Evolutionary conservation across 2,329 filamentous ascomycete genomes (phyloP).

Genomic region (Beauveria caledonica): DNA sequence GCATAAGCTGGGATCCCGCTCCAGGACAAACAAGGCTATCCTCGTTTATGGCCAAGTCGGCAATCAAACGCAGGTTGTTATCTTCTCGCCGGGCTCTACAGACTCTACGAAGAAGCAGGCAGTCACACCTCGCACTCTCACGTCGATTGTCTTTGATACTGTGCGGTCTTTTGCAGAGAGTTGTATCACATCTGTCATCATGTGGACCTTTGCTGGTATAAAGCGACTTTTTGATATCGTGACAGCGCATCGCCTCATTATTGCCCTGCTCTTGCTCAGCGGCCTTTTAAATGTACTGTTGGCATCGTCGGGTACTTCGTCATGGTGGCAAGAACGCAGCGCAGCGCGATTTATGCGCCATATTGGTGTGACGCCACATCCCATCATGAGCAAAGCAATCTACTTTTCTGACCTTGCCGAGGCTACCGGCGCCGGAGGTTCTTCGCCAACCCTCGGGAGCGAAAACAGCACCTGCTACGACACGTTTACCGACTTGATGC

Average conservation of each 20-base stretch:
- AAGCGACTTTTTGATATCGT: slow-evolving; percentile 59
- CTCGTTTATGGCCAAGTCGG: slow-evolving; percentile 73
- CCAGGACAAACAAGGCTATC: slow-evolving; percentile 67
- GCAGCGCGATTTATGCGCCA: slow-evolving; percentile 74
- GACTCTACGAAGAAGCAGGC: slow-evolving; percentile 46
- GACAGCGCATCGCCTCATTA: slow-evolving; percentile 65
- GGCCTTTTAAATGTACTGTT: slow-evolving; percentile 65
- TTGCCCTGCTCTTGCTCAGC: slow-evolving; percentile 62
- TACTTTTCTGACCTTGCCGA: slow-evolving; percentile 76
- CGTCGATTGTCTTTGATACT: slow-evolving; percentile 64
- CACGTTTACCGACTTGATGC: slow-evolving; percentile 53
- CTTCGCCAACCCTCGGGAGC: slow-evolving; percentile 26
- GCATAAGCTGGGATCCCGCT: slow-evolving; percentile 62
- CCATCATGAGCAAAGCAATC: slow-evolving; percentile 75
- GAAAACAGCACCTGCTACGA: slow-evolving; percentile 49
- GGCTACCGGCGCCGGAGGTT: slow-evolving; percentile 34
- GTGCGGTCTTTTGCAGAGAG: slow-evolving; percentile 67
- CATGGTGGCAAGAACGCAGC: slow-evolving; percentile 80
- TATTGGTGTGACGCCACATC: slow-evolving; percentile 71
- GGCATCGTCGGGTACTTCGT: slow-evolving; percentile 61
- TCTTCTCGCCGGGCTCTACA: slow-evolving; percentile 45
- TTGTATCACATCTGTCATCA: slow-evolving; percentile 65
- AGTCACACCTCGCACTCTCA: slow-evolving; percentile 54
- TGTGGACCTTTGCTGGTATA: slow-evolving; percentile 62
- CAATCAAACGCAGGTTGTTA: slow-evolving; percentile 54